Evolutionary conservation across 208 protist species (phyloP), one percentile per base, ranked within the genome.

Genomic region (Crithidia acanthocephali): DNA sequence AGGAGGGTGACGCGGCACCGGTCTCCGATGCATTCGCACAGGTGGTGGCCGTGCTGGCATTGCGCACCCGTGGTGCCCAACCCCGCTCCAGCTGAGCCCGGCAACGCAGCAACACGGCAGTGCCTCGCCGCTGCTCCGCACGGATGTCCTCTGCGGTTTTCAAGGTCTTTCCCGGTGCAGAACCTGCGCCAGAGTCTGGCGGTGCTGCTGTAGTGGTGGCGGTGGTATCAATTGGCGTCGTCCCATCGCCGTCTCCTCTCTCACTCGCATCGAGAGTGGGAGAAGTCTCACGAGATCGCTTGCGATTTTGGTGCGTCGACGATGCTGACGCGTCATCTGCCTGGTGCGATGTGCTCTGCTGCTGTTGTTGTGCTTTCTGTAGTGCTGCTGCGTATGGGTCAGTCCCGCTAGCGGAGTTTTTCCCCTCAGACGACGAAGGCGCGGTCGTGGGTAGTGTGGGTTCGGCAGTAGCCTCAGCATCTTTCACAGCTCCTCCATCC

Each of bases 371-470:
- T 27, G 63, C 65, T 16, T 27, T 18, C 44, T 56, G 58, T 13
- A 78, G 10, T 13, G 59, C 72, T 2, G 65, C 65, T 7, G 58
- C 58, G 30, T 78, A 78, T n/a, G 72, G 74, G 30, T 74, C 61
- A 25, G 65, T 22, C 18, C 57, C 25, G 10, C 13, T n/a, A 4
- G 8, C 48, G 5, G 23, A 11, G 15, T 10, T 58, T 4, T 32
- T 28, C 3, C 47, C 42, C 32, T 9, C 47, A 25, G 47, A 16
- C 25, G 32, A 45, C 7, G 61, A 20, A 6, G 16, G 3, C 18
- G 58, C 3, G 37, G 60, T 45, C 22, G 35, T 48, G 20, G 40
- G n/a, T 40, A 42, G 18, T 2, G 33, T 33, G 50, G 50, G n/a
- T 6, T 30, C 44, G 22, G 33, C 23, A 1, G 15, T 58, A 23